Percentiles rank a stretch among this genome's conserved stretches.
Conservation (phyloP, 257 asterid genomes). For the Verbena officinalis region DNA sequence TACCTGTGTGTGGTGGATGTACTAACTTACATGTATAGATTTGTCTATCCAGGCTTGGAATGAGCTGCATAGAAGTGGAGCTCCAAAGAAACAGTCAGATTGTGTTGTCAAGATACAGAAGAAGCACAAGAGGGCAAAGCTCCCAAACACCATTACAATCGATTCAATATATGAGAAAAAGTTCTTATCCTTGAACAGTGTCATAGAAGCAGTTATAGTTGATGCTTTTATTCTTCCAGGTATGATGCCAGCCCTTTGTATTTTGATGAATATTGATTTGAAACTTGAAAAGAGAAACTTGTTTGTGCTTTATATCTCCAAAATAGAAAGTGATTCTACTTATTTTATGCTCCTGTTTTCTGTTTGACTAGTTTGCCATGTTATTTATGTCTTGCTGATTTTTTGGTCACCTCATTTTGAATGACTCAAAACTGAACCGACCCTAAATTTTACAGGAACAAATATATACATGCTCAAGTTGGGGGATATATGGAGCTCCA, state of each 20-base stretch:
- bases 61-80: constrained; percentile 77
- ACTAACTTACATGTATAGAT: constrained; percentile 24
- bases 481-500: constrained; percentile 96
- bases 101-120: constrained; percentile 57
- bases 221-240: constrained; percentile 86
- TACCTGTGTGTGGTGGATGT: not conserved
- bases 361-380: constrained; percentile 19
- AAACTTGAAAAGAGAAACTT: not conserved
- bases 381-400: not conserved
- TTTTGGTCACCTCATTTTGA: constrained; percentile 12
- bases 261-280: constrained; percentile 12
- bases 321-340: not conserved
- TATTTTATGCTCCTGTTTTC: no score
- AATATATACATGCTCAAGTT: constrained; percentile 74
- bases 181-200: constrained; percentile 73
- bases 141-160: constrained; percentile 66
- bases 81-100: constrained; percentile 75
- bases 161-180: constrained; percentile 87
- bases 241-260: constrained; percentile 29
- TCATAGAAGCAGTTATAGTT: constrained; percentile 85
- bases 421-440: constrained; percentile 12
- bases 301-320: not conserved
- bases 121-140: constrained; percentile 73
- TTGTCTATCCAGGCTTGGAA: constrained; percentile 74
- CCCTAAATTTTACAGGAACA: constrained; percentile 58